A percentile compares a stretch with the other conserved stretches of the same genome.
phyloP scores from a whole-genome alignment of 108 stramenopile genomes.

The Stephanodiscus minutulus region DNA sequence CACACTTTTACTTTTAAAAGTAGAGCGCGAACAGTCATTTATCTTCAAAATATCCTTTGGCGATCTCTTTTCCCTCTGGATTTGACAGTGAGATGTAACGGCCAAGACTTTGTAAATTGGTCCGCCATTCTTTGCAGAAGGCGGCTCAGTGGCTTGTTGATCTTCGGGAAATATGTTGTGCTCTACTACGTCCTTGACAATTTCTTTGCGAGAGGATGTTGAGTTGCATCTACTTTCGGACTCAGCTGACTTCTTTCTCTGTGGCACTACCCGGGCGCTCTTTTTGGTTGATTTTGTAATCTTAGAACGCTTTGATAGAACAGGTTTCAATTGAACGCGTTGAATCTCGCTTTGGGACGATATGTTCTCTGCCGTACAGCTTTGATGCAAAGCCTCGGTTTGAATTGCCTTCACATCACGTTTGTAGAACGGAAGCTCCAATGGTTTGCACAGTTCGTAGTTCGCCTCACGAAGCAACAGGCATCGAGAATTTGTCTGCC shows the following conservation, averaged over 20 bases:
- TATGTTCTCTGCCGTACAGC: background rate
- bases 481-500: conserved; percentile 4
- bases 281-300: too few species aligned
- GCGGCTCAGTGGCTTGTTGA: too few species aligned
- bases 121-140: background rate
- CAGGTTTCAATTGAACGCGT: background rate
- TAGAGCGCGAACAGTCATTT: too few species aligned
- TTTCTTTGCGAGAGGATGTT: background rate
- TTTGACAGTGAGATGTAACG: background rate
- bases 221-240: background rate
- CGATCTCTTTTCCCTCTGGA: background rate
- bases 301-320: background rate
- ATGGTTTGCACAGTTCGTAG: conserved; percentile 7
- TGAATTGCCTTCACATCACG: background rate
- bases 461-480: conserved; percentile 15
- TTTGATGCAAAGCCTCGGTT: background rate
- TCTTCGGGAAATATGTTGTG: too few species aligned
- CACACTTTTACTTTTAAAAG: too few species aligned
- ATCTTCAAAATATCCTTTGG: background rate
- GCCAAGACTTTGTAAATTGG: background rate
- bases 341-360: background rate
- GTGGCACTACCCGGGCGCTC: background rate
- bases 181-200: too few species aligned
- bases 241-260: background rate
- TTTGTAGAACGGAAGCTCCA: conserved; percentile 18